A percentile compares a stretch with the other conserved stretches of the same genome.
phyloP scores from a whole-genome alignment of 1,139 yeast species.

The Suhomyces kunorum region DNA sequence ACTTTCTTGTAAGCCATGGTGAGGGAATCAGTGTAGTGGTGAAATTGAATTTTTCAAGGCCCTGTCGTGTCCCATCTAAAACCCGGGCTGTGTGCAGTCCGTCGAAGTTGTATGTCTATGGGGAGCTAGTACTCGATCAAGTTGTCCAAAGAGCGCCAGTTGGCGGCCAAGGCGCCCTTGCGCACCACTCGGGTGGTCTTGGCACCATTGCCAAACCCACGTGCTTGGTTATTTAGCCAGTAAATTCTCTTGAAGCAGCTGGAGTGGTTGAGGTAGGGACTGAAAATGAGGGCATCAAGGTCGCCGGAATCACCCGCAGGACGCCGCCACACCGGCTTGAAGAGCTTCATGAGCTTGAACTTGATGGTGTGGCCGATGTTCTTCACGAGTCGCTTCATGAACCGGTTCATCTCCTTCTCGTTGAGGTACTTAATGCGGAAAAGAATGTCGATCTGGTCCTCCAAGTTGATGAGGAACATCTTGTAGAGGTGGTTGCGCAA shows the following conservation, averaged over 20 bases:
- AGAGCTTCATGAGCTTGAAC: slow-evolving; percentile 26
- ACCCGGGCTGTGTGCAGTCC: slow-evolving; percentile 3
- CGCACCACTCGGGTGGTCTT: slow-evolving; percentile 6
- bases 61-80: too few relatives aligned
- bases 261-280: slow-evolving; percentile 29
- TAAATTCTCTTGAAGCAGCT: slow-evolving; percentile 33
- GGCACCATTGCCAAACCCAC: slow-evolving; percentile 6
- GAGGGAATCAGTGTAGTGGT: slow-evolving; percentile 2
- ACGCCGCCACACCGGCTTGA: slow-evolving; percentile 18
- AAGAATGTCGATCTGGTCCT: slow-evolving; percentile 42
- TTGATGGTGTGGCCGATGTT: slow-evolving; percentile 32
- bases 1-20: slow-evolving; percentile 33
- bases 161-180: slow-evolving; percentile 8
- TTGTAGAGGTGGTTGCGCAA: slow-evolving; percentile 40
- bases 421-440: slow-evolving; percentile 38
- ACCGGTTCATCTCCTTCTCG: slow-evolving; percentile 27
- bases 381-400: slow-evolving; percentile 27
- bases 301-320: slow-evolving; percentile 4
- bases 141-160: slow-evolving; percentile 15
- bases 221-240: slow-evolving; percentile 27
- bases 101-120: neutral
- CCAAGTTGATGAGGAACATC: slow-evolving; percentile 40
- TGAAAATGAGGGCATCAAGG: slow-evolving; percentile 32
- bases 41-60: slow-evolving; percentile 9
- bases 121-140: slow-evolving; percentile 11